A percentile compares a stretch with the other conserved stretches of the same genome.
These are phyloP conservation scores for Aspergillus piperis DNA, from an alignment of 2,329 filamentous ascomycete genomes.

Conservation along the genomic window DNA sequence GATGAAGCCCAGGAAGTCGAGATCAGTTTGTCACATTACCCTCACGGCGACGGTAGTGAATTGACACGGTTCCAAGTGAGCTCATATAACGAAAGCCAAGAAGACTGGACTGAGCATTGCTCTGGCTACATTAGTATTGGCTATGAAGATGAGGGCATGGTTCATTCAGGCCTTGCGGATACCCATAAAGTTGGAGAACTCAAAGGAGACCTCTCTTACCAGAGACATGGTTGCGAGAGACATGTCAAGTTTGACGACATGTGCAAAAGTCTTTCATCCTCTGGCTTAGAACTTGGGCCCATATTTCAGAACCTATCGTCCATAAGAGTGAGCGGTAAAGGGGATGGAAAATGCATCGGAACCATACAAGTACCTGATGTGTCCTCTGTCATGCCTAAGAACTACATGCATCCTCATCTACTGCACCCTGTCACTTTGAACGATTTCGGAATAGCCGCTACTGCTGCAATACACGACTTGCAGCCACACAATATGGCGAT, in stretches of 20 bases:
- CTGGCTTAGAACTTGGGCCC: no score
- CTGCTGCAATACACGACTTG: slow-evolving; percentile 29
- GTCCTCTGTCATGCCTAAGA: slow-evolving; percentile 35
- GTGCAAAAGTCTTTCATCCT: no score
- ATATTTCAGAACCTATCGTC: background rate
- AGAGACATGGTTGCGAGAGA: no score
- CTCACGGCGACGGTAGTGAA: slow-evolving; percentile 24
- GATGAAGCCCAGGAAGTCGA: slow-evolving; percentile 16
- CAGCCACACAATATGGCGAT: background rate
- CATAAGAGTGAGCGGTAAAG: slow-evolving; percentile 15
- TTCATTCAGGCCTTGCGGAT: no score
- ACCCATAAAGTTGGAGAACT: no score
- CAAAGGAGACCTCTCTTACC: no score
- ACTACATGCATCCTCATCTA: slow-evolving; percentile 34
- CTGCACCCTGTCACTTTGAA: slow-evolving; percentile 43
- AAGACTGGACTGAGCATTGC: slow-evolving; percentile 41
- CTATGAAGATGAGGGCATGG: no score
- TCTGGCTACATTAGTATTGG: slow-evolving; percentile 33
- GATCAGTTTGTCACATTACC: slow-evolving; percentile 28
- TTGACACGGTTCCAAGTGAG: slow-evolving; percentile 35
- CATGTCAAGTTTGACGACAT: no score
- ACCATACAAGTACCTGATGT: slow-evolving; percentile 33
- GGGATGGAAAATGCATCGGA: slow-evolving; percentile 24
- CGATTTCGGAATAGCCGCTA: slow-evolving; percentile 34
- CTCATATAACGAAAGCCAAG: slow-evolving; percentile 31